A percentile compares a stretch with the other conserved stretches of the same genome.
Evolutionary conservation across 352 stramenopile genomes (phyloP).

Genomic region (Phytophthora cactorum): DNA sequence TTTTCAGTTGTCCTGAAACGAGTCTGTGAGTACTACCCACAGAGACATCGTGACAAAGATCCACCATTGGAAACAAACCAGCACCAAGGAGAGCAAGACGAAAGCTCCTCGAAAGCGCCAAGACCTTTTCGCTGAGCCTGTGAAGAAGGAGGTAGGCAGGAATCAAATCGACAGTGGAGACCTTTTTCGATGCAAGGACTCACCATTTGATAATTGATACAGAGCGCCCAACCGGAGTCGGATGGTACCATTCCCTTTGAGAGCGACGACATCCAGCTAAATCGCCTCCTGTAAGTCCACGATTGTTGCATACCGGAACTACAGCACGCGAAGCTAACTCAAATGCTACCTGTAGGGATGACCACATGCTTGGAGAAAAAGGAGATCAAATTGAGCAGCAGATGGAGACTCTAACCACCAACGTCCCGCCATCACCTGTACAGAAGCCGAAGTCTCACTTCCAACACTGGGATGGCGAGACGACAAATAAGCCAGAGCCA

Average conservation of each 20-base stretch:
- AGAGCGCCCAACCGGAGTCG: neutral
- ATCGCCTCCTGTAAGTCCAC: conserved; percentile 46
- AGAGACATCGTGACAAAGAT: conserved; percentile 34
- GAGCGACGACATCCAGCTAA: conserved; percentile 41
- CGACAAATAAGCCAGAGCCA: conserved; percentile 6
- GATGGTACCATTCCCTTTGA: conserved; percentile 2
- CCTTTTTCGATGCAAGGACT: too few species aligned
- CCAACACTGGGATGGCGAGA: neutral
- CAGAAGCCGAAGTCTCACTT: neutral
- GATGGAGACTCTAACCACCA: conserved; percentile 48
- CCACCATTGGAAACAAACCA: conserved; percentile 24
- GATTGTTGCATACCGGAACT: neutral
- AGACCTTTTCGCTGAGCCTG: conserved; percentile 10
- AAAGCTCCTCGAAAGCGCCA: conserved; percentile 11
- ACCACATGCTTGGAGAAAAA: conserved; percentile 55
- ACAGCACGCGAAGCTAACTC: neutral
- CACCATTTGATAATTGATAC: neutral
- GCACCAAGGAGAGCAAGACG: conserved; percentile 7
- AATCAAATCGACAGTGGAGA: too few species aligned
- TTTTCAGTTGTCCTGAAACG: neutral
- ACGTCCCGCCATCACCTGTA: conserved; percentile 8
- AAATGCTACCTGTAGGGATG: conserved; percentile 35
- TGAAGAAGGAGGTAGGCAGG: conserved; percentile 1
- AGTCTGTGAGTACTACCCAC: neutral
- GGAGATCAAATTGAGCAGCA: conserved; percentile 55